A percentile compares a stretch with the other conserved stretches of the same genome.
Conservation (phyloP, 2,329 filamentous ascomycete genomes). For the Cladosporium sp. region DNA sequence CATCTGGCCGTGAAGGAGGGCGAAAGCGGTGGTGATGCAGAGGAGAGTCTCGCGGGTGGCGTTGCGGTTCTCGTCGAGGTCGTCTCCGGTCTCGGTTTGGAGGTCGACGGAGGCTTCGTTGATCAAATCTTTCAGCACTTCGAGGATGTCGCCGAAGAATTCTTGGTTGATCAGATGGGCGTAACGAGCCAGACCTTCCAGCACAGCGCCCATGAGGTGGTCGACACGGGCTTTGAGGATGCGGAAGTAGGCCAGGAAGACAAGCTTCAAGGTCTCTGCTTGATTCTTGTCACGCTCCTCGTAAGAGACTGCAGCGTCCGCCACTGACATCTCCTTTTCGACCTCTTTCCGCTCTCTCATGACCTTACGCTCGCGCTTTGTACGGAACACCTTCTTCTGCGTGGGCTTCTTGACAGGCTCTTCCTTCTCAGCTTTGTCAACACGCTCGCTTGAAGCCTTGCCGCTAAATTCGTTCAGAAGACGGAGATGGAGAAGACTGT, state of each 20-base stretch:
- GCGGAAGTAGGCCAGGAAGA: constrained; percentile 93
- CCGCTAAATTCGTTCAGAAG: constrained; percentile 82
- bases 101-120: constrained; percentile 57
- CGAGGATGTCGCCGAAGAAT: constrained; percentile 94
- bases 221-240: constrained; percentile 80
- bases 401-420: constrained; percentile 56
- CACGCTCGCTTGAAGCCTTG: constrained; percentile 73
- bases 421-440: constrained; percentile 57
- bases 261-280: constrained; percentile 90
- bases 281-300: constrained; percentile 94
- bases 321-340: constrained; percentile 89
- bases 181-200: constrained; percentile 91
- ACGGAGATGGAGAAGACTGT: constrained; percentile 85
- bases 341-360: constrained; percentile 81
- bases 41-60: constrained; percentile 82
- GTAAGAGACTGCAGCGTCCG: constrained; percentile 84
- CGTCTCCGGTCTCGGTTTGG: constrained; percentile 41
- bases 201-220: constrained; percentile 90
- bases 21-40: constrained; percentile 93
- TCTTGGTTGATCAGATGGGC: constrained; percentile 98
- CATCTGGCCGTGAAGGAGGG: constrained; percentile 82
- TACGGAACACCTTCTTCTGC: constrained; percentile 78
- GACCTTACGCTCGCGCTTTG: constrained; percentile 79
- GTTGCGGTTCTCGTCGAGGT: constrained; percentile 56
- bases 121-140: constrained; percentile 91